Evolutionary conservation across 345 rosid genomes (phyloP).

Genomic region (Eucalyptus marginata): DNA sequence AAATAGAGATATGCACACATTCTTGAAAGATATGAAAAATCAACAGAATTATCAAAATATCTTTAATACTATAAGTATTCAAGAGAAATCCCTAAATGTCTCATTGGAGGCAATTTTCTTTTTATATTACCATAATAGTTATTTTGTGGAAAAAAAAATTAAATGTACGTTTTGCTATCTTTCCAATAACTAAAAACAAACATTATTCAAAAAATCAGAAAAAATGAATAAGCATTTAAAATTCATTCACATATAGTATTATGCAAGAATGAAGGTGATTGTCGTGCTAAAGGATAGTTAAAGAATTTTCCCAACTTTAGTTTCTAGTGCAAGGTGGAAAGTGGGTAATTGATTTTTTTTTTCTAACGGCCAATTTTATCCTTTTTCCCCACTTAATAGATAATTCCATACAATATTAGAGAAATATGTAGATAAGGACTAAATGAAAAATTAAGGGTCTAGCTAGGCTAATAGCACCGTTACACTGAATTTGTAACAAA

Average conservation of each 20-base stretch:
- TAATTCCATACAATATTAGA: background rate
- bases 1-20: accelerated
- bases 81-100: background rate
- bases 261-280: background rate
- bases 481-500: no score
- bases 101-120: background rate
- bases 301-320: background rate
- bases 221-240: background rate
- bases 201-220: background rate
- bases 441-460: no score
- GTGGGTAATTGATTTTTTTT: background rate
- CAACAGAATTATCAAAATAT: background rate
- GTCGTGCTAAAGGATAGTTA: background rate
- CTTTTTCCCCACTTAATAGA: background rate
- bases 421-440: background rate
- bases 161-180: background rate
- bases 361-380: background rate
- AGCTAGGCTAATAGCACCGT: no score
- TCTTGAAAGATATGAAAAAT: no score
- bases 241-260: background rate
- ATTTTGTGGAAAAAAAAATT: background rate
- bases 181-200: background rate
- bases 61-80: background rate
- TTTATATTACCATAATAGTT: background rate
- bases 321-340: background rate